Evolutionary conservation across 2,329 filamentous ascomycete species (phyloP).

Genomic region (Paraphaeosphaeria sporulosa): DNA sequence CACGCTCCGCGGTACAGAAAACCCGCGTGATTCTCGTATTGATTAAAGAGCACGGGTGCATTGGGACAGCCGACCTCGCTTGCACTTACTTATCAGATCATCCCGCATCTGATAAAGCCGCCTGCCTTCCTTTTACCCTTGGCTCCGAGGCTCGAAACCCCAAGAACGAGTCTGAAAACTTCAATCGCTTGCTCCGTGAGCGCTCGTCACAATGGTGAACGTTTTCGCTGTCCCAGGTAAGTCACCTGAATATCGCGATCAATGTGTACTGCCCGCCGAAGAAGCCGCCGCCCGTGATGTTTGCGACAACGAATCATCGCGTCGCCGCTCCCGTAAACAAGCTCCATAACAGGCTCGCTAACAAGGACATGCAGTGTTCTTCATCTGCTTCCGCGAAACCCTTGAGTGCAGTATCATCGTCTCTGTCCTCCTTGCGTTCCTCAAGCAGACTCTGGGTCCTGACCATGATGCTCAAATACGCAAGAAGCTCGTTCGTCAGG

Average conservation of each 20-base stretch:
- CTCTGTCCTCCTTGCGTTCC: slow-evolving; percentile 83
- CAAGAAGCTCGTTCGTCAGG: slow-evolving; percentile 73
- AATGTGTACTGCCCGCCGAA: too few species aligned
- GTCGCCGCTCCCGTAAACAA: background rate
- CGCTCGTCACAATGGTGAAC: slow-evolving; percentile 60
- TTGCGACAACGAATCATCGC: background rate
- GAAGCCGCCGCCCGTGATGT: too few species aligned
- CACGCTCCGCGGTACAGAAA: background rate
- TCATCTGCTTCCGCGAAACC: slow-evolving; percentile 87
- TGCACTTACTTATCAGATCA: slow-evolving; percentile 14
- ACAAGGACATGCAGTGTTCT: slow-evolving; percentile 69
- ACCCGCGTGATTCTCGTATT: background rate
- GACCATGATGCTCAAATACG: slow-evolving; percentile 68
- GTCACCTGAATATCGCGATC: slow-evolving; percentile 10
- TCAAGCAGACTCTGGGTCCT: slow-evolving; percentile 80
- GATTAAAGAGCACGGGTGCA: slow-evolving; percentile 8
- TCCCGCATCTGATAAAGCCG: slow-evolving; percentile 23
- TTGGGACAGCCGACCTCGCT: slow-evolving; percentile 9
- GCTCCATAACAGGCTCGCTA: background rate
- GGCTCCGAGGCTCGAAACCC: background rate
- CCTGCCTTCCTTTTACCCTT: background rate
- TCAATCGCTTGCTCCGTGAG: background rate
- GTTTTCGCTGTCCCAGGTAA: slow-evolving; percentile 75
- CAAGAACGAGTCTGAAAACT: background rate
- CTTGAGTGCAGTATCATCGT: slow-evolving; percentile 86